Base-by-base conservation (phyloP, 768 basidiomycete species). In the Neoboletus subvelutipes region DNA sequence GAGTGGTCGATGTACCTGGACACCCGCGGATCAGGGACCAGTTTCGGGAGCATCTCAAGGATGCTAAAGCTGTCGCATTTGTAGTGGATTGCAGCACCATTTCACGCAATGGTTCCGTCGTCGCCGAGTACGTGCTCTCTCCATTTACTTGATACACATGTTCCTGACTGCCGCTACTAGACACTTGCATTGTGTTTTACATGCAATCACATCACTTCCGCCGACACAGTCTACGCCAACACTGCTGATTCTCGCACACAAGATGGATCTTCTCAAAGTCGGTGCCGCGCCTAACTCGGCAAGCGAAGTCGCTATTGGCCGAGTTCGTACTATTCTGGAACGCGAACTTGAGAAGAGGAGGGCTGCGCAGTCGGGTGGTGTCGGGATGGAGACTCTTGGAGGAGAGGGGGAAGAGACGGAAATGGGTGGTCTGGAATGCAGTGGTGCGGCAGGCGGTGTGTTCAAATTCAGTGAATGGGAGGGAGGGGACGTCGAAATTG, bases 401-500 rank as follows among this genome's bases (percentile, higher is more conserved):
- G 86, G 77, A 11, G 88, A 90, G 54, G 87, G 82, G 8, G 82
- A 83, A 58, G 71, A 75, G 33, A 75, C 81, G 4, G 88, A 89
- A 50, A 73, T 88, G 72, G 89, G 87, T 36, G 90, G 91, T 0
- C 71, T 94, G 53, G 90, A 92, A 48, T 89, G 87, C 65, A 78
- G 73, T 52, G 81, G 81, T 24, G 71, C 75, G 33, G 76, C 76
- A 28, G 80, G 78, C 15, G 80, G 78, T 0, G 59, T 73, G 20
- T 94, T 94, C 77, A 85, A 77, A 62, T 93, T 93, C 64, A 79
- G 78, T 4, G 84, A 87, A 42, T 94, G 91, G 91, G 91, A 92
- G 62, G 92, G 90, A 3, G 91, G 92, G 9, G 85, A 90, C n/a
- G 75, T 92, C 20, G 67, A 76, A 1, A 88, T 92, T 63, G 58